phyloP scores from a whole-genome alignment of 495 filamentous ascomycete genomes.

The Amniculicola lignicola region DNA sequence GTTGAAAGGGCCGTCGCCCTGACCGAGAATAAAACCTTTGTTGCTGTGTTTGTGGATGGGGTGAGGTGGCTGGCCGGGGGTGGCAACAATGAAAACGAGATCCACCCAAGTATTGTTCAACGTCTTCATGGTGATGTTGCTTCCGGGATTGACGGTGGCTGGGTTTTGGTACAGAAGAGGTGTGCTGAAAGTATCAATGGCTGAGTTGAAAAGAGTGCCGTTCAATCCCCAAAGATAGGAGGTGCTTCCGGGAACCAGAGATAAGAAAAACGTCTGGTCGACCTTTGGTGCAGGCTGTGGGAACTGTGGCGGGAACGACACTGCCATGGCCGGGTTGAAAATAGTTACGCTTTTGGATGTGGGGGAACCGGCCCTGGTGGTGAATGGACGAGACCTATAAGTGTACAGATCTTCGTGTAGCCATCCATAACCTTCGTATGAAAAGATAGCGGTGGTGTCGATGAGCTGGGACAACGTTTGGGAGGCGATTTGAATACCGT shows the following conservation, averaged over 20 bases:
- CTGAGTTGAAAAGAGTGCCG: constrained; percentile 36
- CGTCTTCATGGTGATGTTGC: constrained; percentile 47
- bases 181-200: constrained; percentile 34
- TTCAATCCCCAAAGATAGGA: constrained; percentile 52
- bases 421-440: constrained; percentile 37
- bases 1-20: constrained; percentile 49
- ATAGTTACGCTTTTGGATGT: constrained; percentile 42
- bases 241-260: constrained; percentile 41
- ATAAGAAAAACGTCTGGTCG: constrained; percentile 45
- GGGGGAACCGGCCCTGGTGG: constrained; percentile 44
- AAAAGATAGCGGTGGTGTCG: constrained; percentile 37
- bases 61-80: constrained; percentile 49
- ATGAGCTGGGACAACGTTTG: constrained; percentile 42
- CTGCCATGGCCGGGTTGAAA: constrained; percentile 39
- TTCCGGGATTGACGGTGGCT: constrained; percentile 22
- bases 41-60: constrained; percentile 64
- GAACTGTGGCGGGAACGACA: constrained; percentile 44
- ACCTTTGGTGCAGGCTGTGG: constrained; percentile 42
- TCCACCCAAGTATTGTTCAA: constrained; percentile 55
- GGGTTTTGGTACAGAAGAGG: constrained; percentile 51
- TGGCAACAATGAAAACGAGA: constrained; percentile 48
- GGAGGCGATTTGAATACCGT: constrained; percentile 44
- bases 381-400: constrained; percentile 40
- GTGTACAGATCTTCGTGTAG: constrained; percentile 8
- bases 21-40: constrained; percentile 56